Conservation (phyloP, 2,329 filamentous ascomycete genomes). For the Daldinia sp. region DNA sequence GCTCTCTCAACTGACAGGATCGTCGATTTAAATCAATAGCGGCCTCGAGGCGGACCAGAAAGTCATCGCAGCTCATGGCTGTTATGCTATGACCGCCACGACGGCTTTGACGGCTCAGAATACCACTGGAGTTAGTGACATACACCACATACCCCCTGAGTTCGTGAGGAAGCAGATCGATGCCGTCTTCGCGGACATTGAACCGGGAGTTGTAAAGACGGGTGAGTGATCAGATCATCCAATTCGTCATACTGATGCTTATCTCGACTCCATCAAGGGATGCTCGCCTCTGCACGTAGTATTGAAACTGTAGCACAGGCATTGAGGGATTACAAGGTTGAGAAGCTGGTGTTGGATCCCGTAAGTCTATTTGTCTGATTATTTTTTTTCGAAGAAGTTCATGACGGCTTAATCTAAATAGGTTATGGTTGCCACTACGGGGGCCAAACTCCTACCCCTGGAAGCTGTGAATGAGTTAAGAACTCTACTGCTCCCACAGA, state of each 20-base stretch:
- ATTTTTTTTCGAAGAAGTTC: not conserved
- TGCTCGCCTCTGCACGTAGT: slow-evolving; percentile 81
- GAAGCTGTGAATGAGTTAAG: slow-evolving; percentile 73
- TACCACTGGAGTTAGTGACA: slow-evolving; percentile 83
- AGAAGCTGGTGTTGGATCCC: slow-evolving; percentile 77
- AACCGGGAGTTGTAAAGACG: slow-evolving; percentile 90
- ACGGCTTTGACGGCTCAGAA: slow-evolving; percentile 97
- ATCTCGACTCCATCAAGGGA: slow-evolving; percentile 65
- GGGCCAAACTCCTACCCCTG: slow-evolving; percentile 74
- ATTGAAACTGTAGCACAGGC: slow-evolving; percentile 76
- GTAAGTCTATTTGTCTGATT: slow-evolving; percentile 59
- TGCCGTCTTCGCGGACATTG: slow-evolving; percentile 84
- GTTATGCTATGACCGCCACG: slow-evolving; percentile 96
- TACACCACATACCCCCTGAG: slow-evolving; percentile 80
- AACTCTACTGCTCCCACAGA: slow-evolving; percentile 70
- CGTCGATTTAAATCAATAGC: slow-evolving; percentile 59
- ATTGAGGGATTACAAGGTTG: slow-evolving; percentile 68
- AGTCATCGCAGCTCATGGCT: slow-evolving; percentile 89
- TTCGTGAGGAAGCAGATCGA: slow-evolving; percentile 90
- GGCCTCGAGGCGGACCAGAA: slow-evolving; percentile 97
- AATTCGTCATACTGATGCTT: slow-evolving; percentile 11
- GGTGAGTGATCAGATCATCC: slow-evolving; percentile 65
- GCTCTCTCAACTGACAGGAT: slow-evolving; percentile 21
- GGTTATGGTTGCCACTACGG: slow-evolving; percentile 95
- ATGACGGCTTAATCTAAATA: slow-evolving; percentile 52